A percentile compares a stretch with the other conserved stretches of the same genome.
phyloP scores from a whole-genome alignment of 2,329 filamentous ascomycete species.

The Catunica adiposa region DNA sequence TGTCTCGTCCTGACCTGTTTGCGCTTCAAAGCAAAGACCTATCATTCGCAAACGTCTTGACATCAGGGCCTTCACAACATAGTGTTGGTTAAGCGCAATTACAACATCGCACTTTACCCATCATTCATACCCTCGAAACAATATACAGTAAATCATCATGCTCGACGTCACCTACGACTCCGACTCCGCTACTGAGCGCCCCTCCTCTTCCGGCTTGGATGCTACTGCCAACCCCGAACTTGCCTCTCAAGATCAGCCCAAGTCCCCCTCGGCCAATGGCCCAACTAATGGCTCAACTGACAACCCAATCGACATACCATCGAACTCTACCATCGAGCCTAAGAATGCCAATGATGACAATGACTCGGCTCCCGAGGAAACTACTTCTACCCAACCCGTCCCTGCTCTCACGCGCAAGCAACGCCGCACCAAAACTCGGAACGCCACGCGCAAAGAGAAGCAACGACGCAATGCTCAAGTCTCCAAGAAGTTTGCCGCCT shows the following conservation, averaged over 20 bases:
- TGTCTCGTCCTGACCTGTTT: neutral
- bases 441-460: neutral
- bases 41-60: no score
- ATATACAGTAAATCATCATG: slow-evolving; percentile 1
- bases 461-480: neutral
- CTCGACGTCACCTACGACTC: slow-evolving; percentile 8
- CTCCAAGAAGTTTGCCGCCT: neutral
- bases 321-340: no score
- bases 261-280: neutral
- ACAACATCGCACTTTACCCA: neutral
- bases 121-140: neutral
- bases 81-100: no score
- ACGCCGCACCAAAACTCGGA: slow-evolving; percentile 8
- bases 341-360: slow-evolving; percentile 6
- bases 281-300: no score
- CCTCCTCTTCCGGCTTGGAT: neutral
- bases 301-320: no score
- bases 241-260: neutral
- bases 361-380: slow-evolving; percentile 10
- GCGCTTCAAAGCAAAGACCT: neutral
- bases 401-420: slow-evolving; percentile 11
- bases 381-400: slow-evolving; percentile 7
- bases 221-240: neutral
- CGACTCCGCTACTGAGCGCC: slow-evolving; percentile 3
- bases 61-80: no score